A percentile compares a stretch with the other conserved stretches of the same genome.
These are phyloP conservation scores for Babesia caballi DNA, from an alignment of 169 alveolate genomes.

Conservation along the genomic window DNA sequence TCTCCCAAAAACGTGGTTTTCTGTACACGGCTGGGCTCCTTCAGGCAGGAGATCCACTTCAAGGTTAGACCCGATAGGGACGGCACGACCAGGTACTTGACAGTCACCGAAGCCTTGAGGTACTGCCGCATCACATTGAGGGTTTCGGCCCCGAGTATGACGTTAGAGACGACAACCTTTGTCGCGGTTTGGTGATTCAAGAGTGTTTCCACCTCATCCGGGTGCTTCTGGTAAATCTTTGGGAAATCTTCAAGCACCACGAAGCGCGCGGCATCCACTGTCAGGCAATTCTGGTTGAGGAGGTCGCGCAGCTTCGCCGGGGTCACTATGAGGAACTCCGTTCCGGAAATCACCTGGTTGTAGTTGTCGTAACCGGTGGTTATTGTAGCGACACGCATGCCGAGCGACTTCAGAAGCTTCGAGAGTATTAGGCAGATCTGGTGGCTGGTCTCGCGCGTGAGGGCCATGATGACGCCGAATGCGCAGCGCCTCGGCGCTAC, in stretches of 20 bases:
- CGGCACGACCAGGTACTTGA: background rate
- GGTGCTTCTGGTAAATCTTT: conserved; percentile 15
- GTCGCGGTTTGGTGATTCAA: conserved; percentile 1
- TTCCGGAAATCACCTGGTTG: conserved; percentile 23
- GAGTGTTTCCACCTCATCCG: conserved; percentile 5
- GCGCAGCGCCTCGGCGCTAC: conserved; percentile 40
- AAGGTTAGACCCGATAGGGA: background rate
- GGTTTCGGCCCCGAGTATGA: background rate
- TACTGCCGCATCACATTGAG: conserved; percentile 1
- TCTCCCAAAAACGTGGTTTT: conserved; percentile 6
- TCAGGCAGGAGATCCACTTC: conserved; percentile 25
- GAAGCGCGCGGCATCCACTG: background rate
- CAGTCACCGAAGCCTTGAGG: conserved; percentile 10
- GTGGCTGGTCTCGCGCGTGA: conserved; percentile 39
- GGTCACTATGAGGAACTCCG: conserved; percentile 33
- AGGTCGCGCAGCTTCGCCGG: conserved; percentile 23
- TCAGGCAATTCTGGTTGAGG: background rate
- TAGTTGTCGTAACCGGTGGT: conserved; percentile 31
- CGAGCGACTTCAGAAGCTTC: conserved; percentile 26
- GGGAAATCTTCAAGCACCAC: conserved; percentile 12
- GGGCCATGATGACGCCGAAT: conserved; percentile 27
- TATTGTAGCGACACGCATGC: conserved; percentile 12
- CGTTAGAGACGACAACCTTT: conserved; percentile 3
- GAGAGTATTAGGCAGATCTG: conserved; percentile 13
- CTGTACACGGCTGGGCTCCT: conserved; percentile 20